Base-by-base conservation (phyloP, 495 filamentous ascomycete species). In the Penicillium egyptiacum region DNA sequence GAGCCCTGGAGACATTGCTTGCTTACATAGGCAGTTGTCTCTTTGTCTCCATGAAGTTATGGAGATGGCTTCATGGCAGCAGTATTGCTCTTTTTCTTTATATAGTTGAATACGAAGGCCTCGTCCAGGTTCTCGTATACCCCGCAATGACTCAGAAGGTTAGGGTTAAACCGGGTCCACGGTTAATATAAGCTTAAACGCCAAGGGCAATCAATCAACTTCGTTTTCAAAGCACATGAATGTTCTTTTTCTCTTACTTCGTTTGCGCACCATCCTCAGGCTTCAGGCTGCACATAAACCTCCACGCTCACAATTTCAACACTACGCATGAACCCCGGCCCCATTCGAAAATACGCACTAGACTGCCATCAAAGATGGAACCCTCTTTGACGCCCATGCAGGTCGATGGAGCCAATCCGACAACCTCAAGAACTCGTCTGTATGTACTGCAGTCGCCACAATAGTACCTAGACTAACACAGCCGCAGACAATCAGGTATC, bases 401-500 rank as follows among this genome's bases (percentile, higher is more conserved):
- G 2, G 10, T 59, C 1, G 39, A 58, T n/a, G 42, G 14, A 22
- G 16, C 4, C 17, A 33, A n/a, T 16, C 52, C 43, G 22, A 37
- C 17, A 1, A 22, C 17, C 10, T 2, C 37, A n/a, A 47, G 16
- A 31, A 25, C 57, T 17, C 55, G 51, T 8, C 5, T 67, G 64
- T 64, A 59, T 12, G 57, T 37, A 28, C 40, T 0, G 4, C 1
- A 5, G 19, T 7, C n/a, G 6, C 25, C 10, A 25, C 41, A 5
- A 17, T 12, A 5, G 20, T 33, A 20, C 16, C 3, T 25, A 17
- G 30, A 46, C 22, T 60, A 49, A 59, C 30, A 10, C 1, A 0
- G 7, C 10, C 1, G 3, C 39, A 69, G 66, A 43, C 64, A 69
- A 25, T 50, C 67, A 3, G 46, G 48, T n/a, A 45, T 70, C 25